phyloP scores from a whole-genome alignment of 1,139 yeast species.

The Saccharomyces hybrid region DNA sequence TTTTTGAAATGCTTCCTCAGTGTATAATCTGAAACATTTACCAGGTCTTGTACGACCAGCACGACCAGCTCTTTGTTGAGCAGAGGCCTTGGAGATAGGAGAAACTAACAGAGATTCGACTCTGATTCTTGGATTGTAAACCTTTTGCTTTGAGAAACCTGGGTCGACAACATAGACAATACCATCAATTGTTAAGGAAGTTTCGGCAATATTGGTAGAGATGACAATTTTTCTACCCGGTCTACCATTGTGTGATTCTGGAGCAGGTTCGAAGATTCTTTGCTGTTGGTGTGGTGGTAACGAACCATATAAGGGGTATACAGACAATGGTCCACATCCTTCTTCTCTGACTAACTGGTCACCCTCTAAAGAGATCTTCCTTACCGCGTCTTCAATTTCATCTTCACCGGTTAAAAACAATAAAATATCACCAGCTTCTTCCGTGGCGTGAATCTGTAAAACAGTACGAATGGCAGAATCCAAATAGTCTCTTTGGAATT shows the following conservation, averaged over 20 bases:
- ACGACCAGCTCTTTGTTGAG: slow-evolving; percentile 99
- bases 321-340: slow-evolving; percentile 79
- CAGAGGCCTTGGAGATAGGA: slow-evolving; percentile 94
- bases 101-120: slow-evolving; percentile 91
- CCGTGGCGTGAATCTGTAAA: slow-evolving; percentile 92
- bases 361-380: slow-evolving; percentile 77
- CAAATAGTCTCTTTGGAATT: slow-evolving; percentile 86
- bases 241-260: slow-evolving; percentile 53
- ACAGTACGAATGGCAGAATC: slow-evolving; percentile 95
- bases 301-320: slow-evolving; percentile 92
- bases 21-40: slow-evolving; percentile 89
- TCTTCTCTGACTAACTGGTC: slow-evolving; percentile 85
- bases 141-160: slow-evolving; percentile 93
- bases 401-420: slow-evolving; percentile 94
- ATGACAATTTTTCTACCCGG: slow-evolving; percentile 91
- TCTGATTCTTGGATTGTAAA: slow-evolving; percentile 91
- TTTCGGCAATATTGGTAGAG: slow-evolving; percentile 94
- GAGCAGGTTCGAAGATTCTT: slow-evolving; percentile 84
- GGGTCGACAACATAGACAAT: slow-evolving; percentile 96
- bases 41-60: slow-evolving; percentile 99
- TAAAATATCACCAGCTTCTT: slow-evolving; percentile 85
- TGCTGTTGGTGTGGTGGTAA: slow-evolving; percentile 95
- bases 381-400: slow-evolving; percentile 94
- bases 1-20: slow-evolving; percentile 92
- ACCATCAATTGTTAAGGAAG: slow-evolving; percentile 95